These are phyloP conservation scores for Furcasterigmium sp. DNA, from an alignment of 2,329 filamentous ascomycete species.

Conservation along the genomic window DNA sequence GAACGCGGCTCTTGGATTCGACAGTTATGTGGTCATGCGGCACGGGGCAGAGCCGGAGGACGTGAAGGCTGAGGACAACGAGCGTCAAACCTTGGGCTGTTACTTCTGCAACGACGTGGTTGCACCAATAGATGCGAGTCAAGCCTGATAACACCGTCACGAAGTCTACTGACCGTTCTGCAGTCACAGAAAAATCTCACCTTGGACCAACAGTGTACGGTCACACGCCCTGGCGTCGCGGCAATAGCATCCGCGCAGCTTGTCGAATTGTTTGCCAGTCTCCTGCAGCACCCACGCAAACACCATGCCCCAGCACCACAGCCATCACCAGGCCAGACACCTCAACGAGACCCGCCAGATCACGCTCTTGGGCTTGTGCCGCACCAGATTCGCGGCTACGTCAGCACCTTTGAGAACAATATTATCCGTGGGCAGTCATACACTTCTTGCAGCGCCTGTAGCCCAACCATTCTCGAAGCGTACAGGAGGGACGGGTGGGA, in stretches of 20 bases:
- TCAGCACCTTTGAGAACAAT: conserved; percentile 69
- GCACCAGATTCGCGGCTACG: conserved; percentile 75
- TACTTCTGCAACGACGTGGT: conserved; percentile 99
- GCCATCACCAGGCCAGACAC: conserved; percentile 29
- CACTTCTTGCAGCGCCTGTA: conserved; percentile 77
- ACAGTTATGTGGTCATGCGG: conserved; percentile 95
- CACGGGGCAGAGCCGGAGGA: conserved; percentile 64
- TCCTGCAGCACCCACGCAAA: conserved; percentile 81
- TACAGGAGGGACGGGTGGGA: conserved; percentile 68
- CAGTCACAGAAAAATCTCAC: conserved; percentile 92
- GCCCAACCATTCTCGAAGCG: conserved; percentile 59
- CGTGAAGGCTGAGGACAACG: conserved; percentile 29
- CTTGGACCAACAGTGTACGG: conserved; percentile 95
- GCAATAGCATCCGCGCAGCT: conserved; percentile 87
- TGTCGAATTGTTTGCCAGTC: conserved; percentile 82
- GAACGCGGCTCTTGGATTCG: conserved; percentile 93
- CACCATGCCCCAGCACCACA: conserved; percentile 55
- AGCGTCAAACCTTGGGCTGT: conserved; percentile 73
- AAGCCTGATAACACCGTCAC: neutral
- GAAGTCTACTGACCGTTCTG: neutral
- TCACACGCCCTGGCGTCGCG: conserved; percentile 88
- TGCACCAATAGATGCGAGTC: conserved; percentile 80
- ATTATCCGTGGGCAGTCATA: conserved; percentile 70
- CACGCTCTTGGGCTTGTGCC: conserved; percentile 67
- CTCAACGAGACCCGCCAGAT: conserved; percentile 50